phyloP scores from a whole-genome alignment of 2,329 filamentous ascomycete species.

The Elsinoe arachidis region DNA sequence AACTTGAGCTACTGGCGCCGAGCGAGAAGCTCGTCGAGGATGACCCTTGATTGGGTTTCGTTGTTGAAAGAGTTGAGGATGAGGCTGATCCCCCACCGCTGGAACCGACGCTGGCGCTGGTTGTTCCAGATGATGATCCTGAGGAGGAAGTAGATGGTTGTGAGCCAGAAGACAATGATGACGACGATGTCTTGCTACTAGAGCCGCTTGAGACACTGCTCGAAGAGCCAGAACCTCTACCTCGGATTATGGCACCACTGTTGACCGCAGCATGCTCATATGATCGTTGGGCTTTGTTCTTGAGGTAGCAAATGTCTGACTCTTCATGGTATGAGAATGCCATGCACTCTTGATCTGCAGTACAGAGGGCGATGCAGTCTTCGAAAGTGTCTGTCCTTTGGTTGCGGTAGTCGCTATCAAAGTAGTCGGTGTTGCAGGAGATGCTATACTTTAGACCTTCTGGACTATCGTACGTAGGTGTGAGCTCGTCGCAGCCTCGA shows the following conservation, averaged over 20 bases:
- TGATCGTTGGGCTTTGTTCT: background rate
- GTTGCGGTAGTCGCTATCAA: conserved; percentile 3
- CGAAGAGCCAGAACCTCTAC: background rate
- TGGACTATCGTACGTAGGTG: background rate
- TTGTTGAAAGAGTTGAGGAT: background rate
- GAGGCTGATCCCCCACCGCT: background rate
- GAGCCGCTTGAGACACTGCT: background rate
- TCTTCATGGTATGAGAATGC: conserved; percentile 7
- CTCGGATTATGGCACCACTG: background rate
- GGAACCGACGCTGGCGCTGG: background rate
- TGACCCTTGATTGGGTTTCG: background rate
- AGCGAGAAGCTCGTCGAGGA: background rate
- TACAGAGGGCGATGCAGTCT: conserved; percentile 9
- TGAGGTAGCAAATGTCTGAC: conserved; percentile 12
- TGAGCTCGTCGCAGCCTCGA: background rate
- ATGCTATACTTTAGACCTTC: background rate
- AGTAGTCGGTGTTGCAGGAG: conserved; percentile 1
- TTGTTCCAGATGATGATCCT: background rate
- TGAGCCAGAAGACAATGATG: background rate
- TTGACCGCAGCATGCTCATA: conserved; percentile 2
- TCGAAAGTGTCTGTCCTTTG: background rate
- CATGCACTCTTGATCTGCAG: conserved; percentile 1
- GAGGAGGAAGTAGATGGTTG: background rate
- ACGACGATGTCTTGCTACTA: background rate
- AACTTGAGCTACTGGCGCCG: background rate